Base-by-base conservation (phyloP, 2,329 filamentous ascomycete genomes). In the Periconia digitata region DNA sequence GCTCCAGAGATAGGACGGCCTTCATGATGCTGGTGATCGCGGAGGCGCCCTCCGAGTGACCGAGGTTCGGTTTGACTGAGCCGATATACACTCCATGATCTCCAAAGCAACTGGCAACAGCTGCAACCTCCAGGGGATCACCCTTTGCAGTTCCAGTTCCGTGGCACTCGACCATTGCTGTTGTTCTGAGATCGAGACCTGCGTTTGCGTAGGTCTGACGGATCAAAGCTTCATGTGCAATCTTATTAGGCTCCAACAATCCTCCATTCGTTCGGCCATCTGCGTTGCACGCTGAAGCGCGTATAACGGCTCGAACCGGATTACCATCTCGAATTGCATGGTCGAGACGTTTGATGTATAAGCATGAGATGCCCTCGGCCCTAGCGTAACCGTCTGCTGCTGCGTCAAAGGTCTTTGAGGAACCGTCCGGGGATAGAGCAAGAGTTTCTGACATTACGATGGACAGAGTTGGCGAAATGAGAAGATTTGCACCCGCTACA, bases 321-420 rank as follows among this genome's bases (percentile, higher is more conserved):
- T 85, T 80, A 16, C 79, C 79, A 54, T 81, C 78, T 8, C 69
- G 65, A 3, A 85, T 51, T 0, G 84, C 84, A 58, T 82, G 77
- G 6, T 71, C 65, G 0, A 86, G 67, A 2, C 73, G 74, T 67
- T 85, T 85, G 10, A 86, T 3, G 21, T 55, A 53, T 6, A 67
- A 15, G 0, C 50, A 47, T 8, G 8, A 44, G n/a, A 63, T 38
- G 1, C 44, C 60, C 36, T 65, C 62, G 8, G 27, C 60, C 18
- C 61, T 42, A 2, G 36, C 57, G 47, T 63, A 65, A 6, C 62
- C 61, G 32, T 64, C 46, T 6, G 59, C 62, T 2, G 37, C 21
- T 1, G 40, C 46, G 44, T 62, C 58, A 29, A 63, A 64, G 2
- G 54, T 51, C 32, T 51, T 43, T 40, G 50, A 58, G 3, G 27